phyloP scores from a whole-genome alignment of 352 stramenopile species.

The Phytophthora palmivora region DNA sequence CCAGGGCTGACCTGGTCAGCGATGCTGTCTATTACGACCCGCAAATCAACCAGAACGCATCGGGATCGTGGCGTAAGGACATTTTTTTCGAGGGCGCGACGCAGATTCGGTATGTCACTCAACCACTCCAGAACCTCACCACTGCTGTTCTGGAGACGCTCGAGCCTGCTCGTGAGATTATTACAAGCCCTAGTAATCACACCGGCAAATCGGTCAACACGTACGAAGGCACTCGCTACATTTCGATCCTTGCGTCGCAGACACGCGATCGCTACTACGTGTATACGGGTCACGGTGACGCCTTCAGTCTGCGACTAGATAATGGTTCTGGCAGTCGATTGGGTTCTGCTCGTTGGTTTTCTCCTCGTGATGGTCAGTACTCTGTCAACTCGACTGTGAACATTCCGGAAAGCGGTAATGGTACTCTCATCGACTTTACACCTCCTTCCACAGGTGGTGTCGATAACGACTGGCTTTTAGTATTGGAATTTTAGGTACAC shows the following conservation, averaged over 20 bases:
- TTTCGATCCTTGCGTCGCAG: too few relatives aligned
- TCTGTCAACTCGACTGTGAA: slow-evolving; percentile 5
- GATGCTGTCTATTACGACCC: too few relatives aligned
- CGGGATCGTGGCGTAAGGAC: too few relatives aligned
- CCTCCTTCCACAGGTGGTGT: slow-evolving; percentile 8
- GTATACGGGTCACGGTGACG: slow-evolving; percentile 17
- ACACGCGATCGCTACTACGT: too few relatives aligned
- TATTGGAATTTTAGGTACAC: slow-evolving; percentile 16
- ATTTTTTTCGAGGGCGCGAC: too few relatives aligned
- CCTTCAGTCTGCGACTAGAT: slow-evolving; percentile 15
- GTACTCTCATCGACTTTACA: slow-evolving; percentile 7
- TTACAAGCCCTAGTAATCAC: slow-evolving; percentile 2
- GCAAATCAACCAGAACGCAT: too few relatives aligned
- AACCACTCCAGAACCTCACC: too few relatives aligned
- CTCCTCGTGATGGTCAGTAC: slow-evolving; percentile 17
- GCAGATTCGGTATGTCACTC: too few relatives aligned
- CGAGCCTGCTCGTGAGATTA: slow-evolving; percentile 6
- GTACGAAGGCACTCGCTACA: slow-evolving; percentile 24
- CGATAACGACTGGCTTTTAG: slow-evolving; percentile 19
- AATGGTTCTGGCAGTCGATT: slow-evolving; percentile 8
- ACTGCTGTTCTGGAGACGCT: too few relatives aligned
- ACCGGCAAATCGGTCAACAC: slow-evolving; percentile 21
- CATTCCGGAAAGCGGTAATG: background rate
- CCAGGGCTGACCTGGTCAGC: too few relatives aligned
- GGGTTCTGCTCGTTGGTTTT: slow-evolving; percentile 15